phyloP scores from a whole-genome alignment of 2,329 filamentous ascomycete species.

The Paracoccidioides brasiliensis region DNA sequence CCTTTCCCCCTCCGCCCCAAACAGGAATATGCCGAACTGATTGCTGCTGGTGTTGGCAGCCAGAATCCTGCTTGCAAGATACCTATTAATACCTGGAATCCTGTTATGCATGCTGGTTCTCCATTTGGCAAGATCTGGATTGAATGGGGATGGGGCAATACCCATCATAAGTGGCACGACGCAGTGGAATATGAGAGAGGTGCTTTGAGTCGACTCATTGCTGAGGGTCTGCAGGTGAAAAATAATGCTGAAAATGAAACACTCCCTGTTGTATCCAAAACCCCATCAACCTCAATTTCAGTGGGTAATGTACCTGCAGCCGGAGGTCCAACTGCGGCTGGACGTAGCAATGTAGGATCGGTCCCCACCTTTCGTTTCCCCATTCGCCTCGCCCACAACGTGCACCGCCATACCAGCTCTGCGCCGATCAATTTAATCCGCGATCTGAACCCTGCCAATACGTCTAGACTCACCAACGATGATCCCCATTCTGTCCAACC shows the following conservation, averaged over 20 bases:
- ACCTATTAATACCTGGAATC: conserved; percentile 9
- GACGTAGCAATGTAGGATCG: not conserved
- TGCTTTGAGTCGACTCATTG: conserved; percentile 6
- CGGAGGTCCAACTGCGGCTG: not conserved
- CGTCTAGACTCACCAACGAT: not conserved
- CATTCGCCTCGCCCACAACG: not conserved
- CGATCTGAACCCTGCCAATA: not conserved
- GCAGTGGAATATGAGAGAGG: conserved; percentile 10
- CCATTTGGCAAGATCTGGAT: conserved; percentile 12
- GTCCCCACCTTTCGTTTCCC: not conserved
- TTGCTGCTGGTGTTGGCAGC: conserved; percentile 4
- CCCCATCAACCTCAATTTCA: not conserved
- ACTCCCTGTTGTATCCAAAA: not conserved
- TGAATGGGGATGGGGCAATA: conserved; percentile 8
- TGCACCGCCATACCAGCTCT: not conserved
- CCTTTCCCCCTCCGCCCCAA: not conserved
- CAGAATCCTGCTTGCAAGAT: conserved; percentile 3
- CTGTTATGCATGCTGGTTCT: conserved; percentile 7
- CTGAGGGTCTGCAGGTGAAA: conserved; percentile 8
- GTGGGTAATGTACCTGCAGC: not conserved
- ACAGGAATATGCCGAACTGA: conserved; percentile 11
- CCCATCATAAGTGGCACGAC: conserved; percentile 7
- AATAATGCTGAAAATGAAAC: not conserved
- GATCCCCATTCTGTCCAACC: not conserved
- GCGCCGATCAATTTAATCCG: not conserved